These are phyloP conservation scores for Saprolegnia parasitica DNA, from an alignment of 352 stramenopile genomes.

Conservation along the genomic window DNA sequence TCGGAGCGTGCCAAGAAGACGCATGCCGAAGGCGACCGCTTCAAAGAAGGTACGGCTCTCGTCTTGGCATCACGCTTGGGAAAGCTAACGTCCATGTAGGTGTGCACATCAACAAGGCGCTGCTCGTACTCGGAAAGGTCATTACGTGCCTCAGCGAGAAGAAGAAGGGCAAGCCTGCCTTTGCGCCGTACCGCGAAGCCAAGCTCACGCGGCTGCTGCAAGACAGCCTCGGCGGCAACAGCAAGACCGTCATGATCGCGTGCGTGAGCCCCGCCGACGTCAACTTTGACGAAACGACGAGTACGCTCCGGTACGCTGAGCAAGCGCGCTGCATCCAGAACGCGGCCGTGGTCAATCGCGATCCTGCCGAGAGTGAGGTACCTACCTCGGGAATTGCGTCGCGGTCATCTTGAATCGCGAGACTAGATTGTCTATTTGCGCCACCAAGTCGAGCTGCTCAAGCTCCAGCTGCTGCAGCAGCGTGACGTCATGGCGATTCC, in stretches of 20 bases:
- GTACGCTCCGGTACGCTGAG: constrained; percentile 94
- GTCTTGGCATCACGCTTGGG: not conserved
- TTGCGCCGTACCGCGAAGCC: constrained; percentile 87
- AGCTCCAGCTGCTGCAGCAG: constrained; percentile 57
- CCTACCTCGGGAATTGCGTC: not conserved
- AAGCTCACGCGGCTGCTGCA: constrained; percentile 88
- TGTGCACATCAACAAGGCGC: constrained; percentile 91
- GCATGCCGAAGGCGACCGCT: constrained; percentile 69
- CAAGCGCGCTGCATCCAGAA: constrained; percentile 99
- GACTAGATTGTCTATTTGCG: constrained; percentile 43
- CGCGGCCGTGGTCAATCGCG: constrained; percentile 94
- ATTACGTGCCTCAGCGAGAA: constrained; percentile 89
- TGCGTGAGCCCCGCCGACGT: constrained; percentile 72
- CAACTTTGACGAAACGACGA: constrained; percentile 93
- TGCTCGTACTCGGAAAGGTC: constrained; percentile 94
- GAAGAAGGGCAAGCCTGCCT: constrained; percentile 50
- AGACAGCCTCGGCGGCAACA: constrained; percentile 86
- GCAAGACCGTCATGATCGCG: constrained; percentile 89
- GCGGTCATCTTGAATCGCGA: not conserved
- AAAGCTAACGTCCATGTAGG: constrained; percentile 23
- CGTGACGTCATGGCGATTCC: not conserved
- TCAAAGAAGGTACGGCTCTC: constrained; percentile 81
- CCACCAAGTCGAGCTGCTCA: constrained; percentile 59
- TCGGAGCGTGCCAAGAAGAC: constrained; percentile 91
- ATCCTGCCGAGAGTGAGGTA: constrained; percentile 76